These are phyloP conservation scores for Antitrichia curtipendula DNA, from an alignment of 225 moss, liverwort and hornwort genomes.

Conservation along the genomic window DNA sequence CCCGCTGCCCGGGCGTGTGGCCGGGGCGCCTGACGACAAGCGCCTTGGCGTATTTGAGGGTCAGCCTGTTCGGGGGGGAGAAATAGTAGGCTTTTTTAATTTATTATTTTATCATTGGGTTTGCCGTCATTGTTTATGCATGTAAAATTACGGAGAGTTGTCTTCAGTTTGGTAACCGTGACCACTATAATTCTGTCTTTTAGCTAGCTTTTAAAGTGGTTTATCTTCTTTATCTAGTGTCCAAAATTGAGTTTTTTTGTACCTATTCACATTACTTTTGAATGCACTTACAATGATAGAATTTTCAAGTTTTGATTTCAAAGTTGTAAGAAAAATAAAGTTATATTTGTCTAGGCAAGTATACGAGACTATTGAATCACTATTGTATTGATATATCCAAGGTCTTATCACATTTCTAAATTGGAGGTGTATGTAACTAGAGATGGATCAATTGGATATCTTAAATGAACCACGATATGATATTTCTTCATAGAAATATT, in stretches of 20 bases:
- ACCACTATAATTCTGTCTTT: not conserved
- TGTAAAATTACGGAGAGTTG: not conserved
- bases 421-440: not conserved
- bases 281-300: not conserved
- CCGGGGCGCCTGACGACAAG: not conserved
- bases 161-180: not conserved
- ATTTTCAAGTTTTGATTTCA: not conserved
- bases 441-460: not conserved
- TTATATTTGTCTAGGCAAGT: fast-evolving
- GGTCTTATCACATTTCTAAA: not conserved
- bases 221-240: not conserved
- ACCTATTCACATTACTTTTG: not conserved
- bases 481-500: not conserved
- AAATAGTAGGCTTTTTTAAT: not conserved
- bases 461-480: not conserved
- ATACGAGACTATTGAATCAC: not conserved
- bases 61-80: not conserved
- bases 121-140: not conserved
- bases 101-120: not conserved
- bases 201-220: not conserved
- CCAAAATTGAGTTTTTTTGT: not conserved
- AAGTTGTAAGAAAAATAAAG: fast-evolving
- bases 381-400: fast-evolving
- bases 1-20: constrained; percentile 5
- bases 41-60: not conserved